phyloP scores from a whole-genome alignment of 2,329 filamentous ascomycete genomes.

The Didymella keratinophila region DNA sequence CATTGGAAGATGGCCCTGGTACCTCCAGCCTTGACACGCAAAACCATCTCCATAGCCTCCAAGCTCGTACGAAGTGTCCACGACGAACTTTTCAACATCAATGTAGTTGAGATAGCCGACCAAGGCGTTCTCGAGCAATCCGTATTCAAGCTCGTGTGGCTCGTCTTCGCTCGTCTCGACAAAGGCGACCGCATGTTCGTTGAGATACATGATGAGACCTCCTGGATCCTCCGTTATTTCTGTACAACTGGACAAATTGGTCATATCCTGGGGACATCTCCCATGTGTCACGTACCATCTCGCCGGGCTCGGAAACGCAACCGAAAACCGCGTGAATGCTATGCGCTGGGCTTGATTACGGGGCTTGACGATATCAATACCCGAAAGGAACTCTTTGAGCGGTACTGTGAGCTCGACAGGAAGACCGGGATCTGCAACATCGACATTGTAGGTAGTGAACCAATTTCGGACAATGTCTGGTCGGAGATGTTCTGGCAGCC shows the following conservation, averaged over 20 bases:
- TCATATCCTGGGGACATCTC: conserved; percentile 1
- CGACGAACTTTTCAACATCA: conserved; percentile 6
- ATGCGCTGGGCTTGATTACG: neutral
- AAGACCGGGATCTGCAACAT: conserved; percentile 1
- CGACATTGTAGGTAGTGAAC: conserved; percentile 4
- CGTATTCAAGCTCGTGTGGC: neutral
- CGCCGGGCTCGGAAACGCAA: conserved; percentile 1
- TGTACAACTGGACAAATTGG: conserved; percentile 6
- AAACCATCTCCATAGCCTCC: conserved; percentile 2
- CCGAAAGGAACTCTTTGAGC: neutral
- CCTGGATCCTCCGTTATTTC: conserved; percentile 2
- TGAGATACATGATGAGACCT: conserved; percentile 4
- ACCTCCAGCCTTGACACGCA: conserved; percentile 5
- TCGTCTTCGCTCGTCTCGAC: neutral
- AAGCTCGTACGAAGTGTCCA: conserved; percentile 1
- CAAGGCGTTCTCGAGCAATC: conserved; percentile 3
- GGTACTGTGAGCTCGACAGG: conserved; percentile 2
- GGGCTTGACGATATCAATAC: conserved; percentile 7
- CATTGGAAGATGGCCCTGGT: neutral
- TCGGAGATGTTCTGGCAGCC: neutral
- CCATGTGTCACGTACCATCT: conserved; percentile 8
- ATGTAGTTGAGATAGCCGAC: conserved; percentile 3
- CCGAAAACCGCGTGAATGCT: conserved; percentile 7
- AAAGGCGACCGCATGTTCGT: conserved; percentile 1
- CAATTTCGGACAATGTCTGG: conserved; percentile 4